Percentiles rank a stretch among this genome's conserved stretches.
Evolutionary conservation across 345 rosid genomes (phyloP).

Genomic region (Brassica napus): Da-Ae NC_063452.1:58390501-58391000

Average conservation of each 20-base stretch:
- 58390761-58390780: background rate
- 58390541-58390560: constrained; percentile 97
- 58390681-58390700: constrained; percentile 90
- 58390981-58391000: constrained; percentile 21
- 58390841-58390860: constrained; percentile 97
- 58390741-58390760: background rate
- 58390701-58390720: constrained; percentile 81
- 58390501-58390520: constrained; percentile 83
- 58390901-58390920: constrained; percentile 73
- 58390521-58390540: constrained; percentile 79
- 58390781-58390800: constrained; percentile 10
- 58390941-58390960: constrained; percentile 15
- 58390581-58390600: constrained; percentile 24
- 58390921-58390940: background rate
- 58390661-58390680: constrained; percentile 85
- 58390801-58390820: background rate
- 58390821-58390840: constrained; percentile 91
- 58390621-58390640: constrained; percentile 71
- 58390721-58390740: background rate
- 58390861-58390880: constrained; percentile 78
- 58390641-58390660: constrained; percentile 92
- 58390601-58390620: constrained; percentile 44
- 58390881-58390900: constrained; percentile 94
- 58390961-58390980: constrained; percentile 15
- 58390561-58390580: constrained; percentile 34